Percentiles rank a stretch among this genome's conserved stretches.
Evolutionary conservation across 2,329 filamentous ascomycete genomes (phyloP).

Genomic region (Corinectria fuckeliana): DNA sequence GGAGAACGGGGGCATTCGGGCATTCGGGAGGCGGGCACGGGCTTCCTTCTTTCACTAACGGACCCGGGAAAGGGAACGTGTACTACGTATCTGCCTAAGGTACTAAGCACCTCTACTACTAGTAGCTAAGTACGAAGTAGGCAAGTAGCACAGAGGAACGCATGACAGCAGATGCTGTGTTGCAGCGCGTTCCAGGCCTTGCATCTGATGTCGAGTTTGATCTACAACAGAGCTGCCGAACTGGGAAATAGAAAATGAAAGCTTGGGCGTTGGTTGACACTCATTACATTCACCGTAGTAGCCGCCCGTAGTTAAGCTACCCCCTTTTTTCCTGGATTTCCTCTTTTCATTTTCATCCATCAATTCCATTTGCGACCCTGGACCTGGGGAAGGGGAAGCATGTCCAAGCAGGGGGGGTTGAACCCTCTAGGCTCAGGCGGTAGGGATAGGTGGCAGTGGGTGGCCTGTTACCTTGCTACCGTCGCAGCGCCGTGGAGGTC

Average conservation of each 20-base stretch:
- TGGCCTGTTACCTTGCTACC: no score
- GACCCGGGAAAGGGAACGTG: slow-evolving; percentile 16
- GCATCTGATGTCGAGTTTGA: not conserved
- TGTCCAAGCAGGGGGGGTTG: slow-evolving; percentile 22
- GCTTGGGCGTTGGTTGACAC: not conserved
- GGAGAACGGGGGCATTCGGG: slow-evolving; percentile 2
- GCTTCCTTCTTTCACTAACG: not conserved
- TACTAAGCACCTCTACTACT: no score
- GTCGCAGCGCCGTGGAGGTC: slow-evolving; percentile 27
- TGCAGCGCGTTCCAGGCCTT: no score
- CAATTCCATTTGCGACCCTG: slow-evolving; percentile 8
- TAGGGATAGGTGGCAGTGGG: no score
- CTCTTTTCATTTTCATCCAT: not conserved
- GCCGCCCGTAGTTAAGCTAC: no score
- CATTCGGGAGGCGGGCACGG: slow-evolving; percentile 7
- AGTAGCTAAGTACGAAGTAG: no score
- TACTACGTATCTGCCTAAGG: slow-evolving; percentile 29
- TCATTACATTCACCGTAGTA: not conserved
- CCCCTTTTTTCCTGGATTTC: not conserved
- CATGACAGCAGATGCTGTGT: slow-evolving; percentile 5
- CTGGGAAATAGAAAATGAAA: not conserved
- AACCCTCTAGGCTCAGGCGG: slow-evolving; percentile 6
- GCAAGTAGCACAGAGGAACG: slow-evolving; percentile 19
- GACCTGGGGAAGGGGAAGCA: slow-evolving; percentile 15
- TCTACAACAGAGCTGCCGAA: not conserved